Evolutionary conservation across 345 rosid species (phyloP), one percentile per base, ranked within the genome.

Genomic region (Salix exigua): DNA sequence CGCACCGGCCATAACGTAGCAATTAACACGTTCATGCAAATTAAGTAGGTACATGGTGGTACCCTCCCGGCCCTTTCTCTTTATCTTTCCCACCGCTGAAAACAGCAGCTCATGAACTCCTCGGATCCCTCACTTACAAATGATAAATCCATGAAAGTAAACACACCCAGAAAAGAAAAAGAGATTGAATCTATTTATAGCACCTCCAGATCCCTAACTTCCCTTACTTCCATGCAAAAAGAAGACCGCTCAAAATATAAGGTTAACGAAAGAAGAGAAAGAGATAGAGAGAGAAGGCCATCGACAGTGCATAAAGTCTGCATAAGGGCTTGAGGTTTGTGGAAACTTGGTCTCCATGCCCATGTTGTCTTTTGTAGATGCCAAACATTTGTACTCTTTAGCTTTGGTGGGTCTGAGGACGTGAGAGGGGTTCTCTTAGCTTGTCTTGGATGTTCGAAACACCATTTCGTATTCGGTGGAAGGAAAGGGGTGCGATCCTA

Each of bases 51-150:
- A 10, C 12, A 10, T 21, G 61, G 28, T 67, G 37, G 44, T 66
- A 33, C 70, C 12, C 7, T 61, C 38, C 14, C 13, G 4, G 46
- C 14, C 28, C 63, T 50, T 31, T 51, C 38, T 72, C 64, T 63
- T 35, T 30, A 66, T 51, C 66, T 73, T 50, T 19, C 71, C 78
- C 58, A 62, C 13, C 63, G 72, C 73, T n/a, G 66, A 78, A 75
- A 53, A 50, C 79, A 70, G 64, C 75, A 79, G 33, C 73, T 66
- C 79, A 80, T 79, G 81, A 77, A 79, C 78, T 71, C 85, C 86
- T 88, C 28, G 88, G 90, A 87, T 87, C 92, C 88, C 80, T 80
- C 86, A 78, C 79, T 85, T 83, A 78, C 82, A 81, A 82, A 84
- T 86, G 86, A 85, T 79, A 76, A 68, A 61, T n/a, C 70, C 75